phyloP scores from a whole-genome alignment of 2,329 filamentous ascomycete species.

The Sordariomycetes sp. region DNA sequence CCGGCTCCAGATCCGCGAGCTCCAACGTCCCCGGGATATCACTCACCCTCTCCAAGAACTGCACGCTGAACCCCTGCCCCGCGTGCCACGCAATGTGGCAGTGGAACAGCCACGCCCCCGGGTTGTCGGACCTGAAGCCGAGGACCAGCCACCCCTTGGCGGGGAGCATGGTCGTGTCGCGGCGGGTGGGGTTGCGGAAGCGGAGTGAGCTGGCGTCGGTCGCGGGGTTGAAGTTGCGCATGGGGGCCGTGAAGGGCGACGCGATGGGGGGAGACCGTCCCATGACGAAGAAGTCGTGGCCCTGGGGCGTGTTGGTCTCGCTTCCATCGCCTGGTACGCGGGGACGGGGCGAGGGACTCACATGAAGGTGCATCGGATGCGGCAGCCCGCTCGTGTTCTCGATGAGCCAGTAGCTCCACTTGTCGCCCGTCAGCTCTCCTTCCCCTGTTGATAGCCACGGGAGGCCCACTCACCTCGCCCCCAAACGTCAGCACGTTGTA shows the following conservation, averaged over 20 bases:
- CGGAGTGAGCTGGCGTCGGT: constrained; percentile 21
- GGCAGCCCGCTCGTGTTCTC: constrained; percentile 14
- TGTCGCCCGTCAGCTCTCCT: background rate
- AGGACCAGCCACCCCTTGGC: constrained; percentile 30
- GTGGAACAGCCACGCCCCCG: constrained; percentile 38
- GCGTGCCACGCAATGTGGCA: constrained; percentile 46
- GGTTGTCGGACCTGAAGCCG: constrained; percentile 34
- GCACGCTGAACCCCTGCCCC: constrained; percentile 34
- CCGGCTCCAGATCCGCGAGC: constrained; percentile 6
- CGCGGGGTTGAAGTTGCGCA: constrained; percentile 12
- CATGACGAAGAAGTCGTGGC: constrained; percentile 33
- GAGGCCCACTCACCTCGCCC: constrained; percentile 23
- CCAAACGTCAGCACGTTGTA: constrained; percentile 7
- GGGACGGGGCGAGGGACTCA: constrained; percentile 1
- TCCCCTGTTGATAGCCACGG: background rate
- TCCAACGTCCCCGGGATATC: constrained; percentile 7
- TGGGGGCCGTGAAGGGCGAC: constrained; percentile 2
- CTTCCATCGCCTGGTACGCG: too few species aligned
- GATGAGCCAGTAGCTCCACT: constrained; percentile 19
- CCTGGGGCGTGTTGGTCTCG: constrained; percentile 17
- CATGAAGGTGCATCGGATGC: constrained; percentile 35
- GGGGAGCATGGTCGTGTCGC: constrained; percentile 36
- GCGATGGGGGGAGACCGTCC: constrained; percentile 10
- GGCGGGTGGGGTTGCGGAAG: constrained; percentile 33
- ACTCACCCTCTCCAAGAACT: constrained; percentile 24